A percentile compares a stretch with the other conserved stretches of the same genome.
phyloP scores from a whole-genome alignment of 1,284 basidiomycete genomes.

The Coniophora puteana region DNA sequence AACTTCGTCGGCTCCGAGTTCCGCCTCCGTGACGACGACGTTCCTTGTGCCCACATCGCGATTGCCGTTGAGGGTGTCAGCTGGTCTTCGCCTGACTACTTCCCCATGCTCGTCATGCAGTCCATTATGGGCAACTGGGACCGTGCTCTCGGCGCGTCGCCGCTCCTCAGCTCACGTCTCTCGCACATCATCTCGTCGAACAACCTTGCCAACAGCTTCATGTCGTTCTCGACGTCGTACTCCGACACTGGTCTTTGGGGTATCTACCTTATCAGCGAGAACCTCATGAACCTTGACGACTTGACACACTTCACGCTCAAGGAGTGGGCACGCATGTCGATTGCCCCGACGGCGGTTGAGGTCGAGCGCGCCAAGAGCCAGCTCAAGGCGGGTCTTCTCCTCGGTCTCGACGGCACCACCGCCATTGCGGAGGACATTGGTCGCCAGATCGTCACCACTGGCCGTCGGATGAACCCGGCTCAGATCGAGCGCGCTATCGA shows the following conservation, averaged over 20 bases:
- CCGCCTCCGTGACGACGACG: constrained; percentile 90
- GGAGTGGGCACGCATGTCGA: constrained; percentile 97
- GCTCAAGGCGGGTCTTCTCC: constrained; percentile 91
- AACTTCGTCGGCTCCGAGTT: constrained; percentile 95
- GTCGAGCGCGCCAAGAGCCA: constrained; percentile 98
- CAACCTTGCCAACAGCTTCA: constrained; percentile 99
- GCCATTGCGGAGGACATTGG: constrained; percentile 99
- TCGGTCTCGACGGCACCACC: constrained; percentile 92
- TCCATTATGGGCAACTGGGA: constrained; percentile 99
- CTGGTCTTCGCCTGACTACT: constrained; percentile 98
- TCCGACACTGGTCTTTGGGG: constrained; percentile 99
- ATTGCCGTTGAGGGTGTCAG: constrained; percentile 98
- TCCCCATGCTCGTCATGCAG: constrained; percentile 99
- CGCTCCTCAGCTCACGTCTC: constrained; percentile 88
- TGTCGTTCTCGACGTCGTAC: constrained; percentile 99
- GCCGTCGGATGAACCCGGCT: constrained; percentile 85
- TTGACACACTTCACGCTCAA: constrained; percentile 90
- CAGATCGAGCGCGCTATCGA: constrained; percentile 95
- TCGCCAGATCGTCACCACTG: constrained; percentile 92
- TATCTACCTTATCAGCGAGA: constrained; percentile 96
- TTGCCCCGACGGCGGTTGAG: constrained; percentile 81
- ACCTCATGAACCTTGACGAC: constrained; percentile 92
- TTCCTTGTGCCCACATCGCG: constrained; percentile 89
- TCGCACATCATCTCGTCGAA: constrained; percentile 90
- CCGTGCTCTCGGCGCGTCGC: constrained; percentile 88